These are phyloP conservation scores for Vitis hybrid DNA, from an alignment of 177 flowering plant genomes.

Conservation along the genomic window DNA sequence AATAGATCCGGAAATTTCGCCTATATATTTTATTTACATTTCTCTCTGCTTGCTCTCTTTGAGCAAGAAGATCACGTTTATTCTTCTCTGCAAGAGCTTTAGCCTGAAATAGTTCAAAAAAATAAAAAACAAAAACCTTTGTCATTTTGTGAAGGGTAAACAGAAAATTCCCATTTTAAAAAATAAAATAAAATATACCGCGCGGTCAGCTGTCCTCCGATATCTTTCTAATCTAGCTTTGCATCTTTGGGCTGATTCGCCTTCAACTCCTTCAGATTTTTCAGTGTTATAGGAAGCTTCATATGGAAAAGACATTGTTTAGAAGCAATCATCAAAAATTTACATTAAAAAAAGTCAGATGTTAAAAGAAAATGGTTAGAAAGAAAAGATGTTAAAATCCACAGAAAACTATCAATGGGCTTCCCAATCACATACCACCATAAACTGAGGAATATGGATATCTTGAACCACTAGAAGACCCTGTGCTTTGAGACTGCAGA, in stretches of 20 bases:
- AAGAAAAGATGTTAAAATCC: background rate
- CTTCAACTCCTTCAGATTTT: conserved; percentile 52
- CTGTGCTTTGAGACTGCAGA: conserved; percentile 30
- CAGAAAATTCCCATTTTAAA: background rate
- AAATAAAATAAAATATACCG: conserved; percentile 43
- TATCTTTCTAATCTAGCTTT: conserved; percentile 91
- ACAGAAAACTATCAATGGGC: background rate
- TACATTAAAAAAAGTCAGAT: background rate
- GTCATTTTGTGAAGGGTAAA: background rate
- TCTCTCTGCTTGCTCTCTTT: conserved; percentile 94
- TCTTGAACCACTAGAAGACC: conserved; percentile 29
- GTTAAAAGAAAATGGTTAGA: background rate
- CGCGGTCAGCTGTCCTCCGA: conserved; percentile 83
- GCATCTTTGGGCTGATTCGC: conserved; percentile 84
- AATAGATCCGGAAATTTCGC: background rate
- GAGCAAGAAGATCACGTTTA: conserved; percentile 79
- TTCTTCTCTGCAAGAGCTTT: conserved; percentile 97
- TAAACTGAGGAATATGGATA: conserved; percentile 29
- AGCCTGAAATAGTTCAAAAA: conserved; percentile 55
- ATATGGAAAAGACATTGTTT: conserved; percentile 16
- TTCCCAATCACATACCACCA: conserved; percentile 23
- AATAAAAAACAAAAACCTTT: background rate
- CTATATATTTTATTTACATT: conserved; percentile 42
- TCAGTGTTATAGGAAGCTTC: conserved; percentile 28
- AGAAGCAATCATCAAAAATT: conserved; percentile 7